Percentiles rank a stretch among this genome's conserved stretches.
Conservation (phyloP, 2,329 filamentous ascomycete species). For the Ampelomyces quisqualis region DNA sequence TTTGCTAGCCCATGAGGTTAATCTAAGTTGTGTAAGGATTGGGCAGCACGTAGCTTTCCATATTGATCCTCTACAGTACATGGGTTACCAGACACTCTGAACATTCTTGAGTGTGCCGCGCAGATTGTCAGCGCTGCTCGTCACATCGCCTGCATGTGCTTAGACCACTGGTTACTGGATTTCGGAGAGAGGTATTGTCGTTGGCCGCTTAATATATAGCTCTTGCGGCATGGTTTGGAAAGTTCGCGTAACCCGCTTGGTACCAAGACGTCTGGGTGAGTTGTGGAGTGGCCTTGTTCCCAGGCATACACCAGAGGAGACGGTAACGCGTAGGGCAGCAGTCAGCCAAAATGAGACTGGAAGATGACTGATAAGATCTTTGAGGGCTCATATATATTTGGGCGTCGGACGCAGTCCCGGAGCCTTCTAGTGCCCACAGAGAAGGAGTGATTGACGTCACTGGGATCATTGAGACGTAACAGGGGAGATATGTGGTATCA, state of each 20-base stretch:
- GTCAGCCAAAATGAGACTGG: conserved; percentile 1
- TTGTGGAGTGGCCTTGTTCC: neutral
- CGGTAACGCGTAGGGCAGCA: neutral
- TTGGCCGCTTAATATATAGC: conserved; percentile 15
- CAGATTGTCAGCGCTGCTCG: conserved; percentile 15
- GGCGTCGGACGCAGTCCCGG: too few species aligned
- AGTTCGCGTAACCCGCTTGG: conserved; percentile 5
- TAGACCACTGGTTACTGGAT: conserved; percentile 5
- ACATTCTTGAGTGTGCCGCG: conserved; percentile 16
- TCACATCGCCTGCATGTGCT: conserved; percentile 9
- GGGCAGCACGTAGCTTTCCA: conserved; percentile 22
- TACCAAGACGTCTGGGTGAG: conserved; percentile 10
- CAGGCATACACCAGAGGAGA: neutral
- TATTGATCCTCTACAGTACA: conserved; percentile 20
- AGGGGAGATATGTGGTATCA: too few species aligned
- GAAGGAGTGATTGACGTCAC: too few species aligned
- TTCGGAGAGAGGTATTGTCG: conserved; percentile 13
- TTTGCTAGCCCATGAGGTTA: conserved; percentile 29
- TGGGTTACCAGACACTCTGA: conserved; percentile 13
- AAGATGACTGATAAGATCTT: too few species aligned
- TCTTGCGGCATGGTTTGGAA: conserved; percentile 12
- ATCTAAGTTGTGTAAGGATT: conserved; percentile 33
- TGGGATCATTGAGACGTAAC: too few species aligned
- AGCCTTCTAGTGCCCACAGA: too few species aligned
- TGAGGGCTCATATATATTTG: too few species aligned